These are phyloP conservation scores for Saccharomyces mikatae DNA, from an alignment of 805 yeast species.

Conservation along the genomic window DNA sequence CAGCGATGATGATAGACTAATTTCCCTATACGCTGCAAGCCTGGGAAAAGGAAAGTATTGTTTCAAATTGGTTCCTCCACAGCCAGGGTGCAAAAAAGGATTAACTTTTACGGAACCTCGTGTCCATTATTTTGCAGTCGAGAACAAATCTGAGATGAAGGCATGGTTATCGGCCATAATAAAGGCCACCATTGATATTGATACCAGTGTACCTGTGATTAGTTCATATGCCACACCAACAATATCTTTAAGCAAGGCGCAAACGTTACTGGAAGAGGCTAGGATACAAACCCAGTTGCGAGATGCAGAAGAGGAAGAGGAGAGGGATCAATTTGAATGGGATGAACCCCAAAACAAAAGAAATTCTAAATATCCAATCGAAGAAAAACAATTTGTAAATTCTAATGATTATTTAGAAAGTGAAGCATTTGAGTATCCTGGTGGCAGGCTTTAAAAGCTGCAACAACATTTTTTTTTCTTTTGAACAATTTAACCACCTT, in stretches of 20 bases:
- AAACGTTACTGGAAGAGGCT: slow-evolving; percentile 73
- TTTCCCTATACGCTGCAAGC: slow-evolving; percentile 83
- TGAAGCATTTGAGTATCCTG: slow-evolving; percentile 3
- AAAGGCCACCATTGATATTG: slow-evolving; percentile 93
- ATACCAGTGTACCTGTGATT: slow-evolving; percentile 82
- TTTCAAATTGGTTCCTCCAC: slow-evolving; percentile 90
- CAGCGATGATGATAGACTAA: slow-evolving; percentile 71
- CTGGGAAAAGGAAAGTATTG: slow-evolving; percentile 88
- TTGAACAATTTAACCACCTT: not conserved
- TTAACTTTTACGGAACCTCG: slow-evolving; percentile 93
- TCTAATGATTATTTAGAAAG: slow-evolving; percentile 3
- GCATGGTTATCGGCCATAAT: slow-evolving; percentile 89
- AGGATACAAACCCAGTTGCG: slow-evolving; percentile 59
- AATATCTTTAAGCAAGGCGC: slow-evolving; percentile 77
- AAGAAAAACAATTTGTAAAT: slow-evolving; percentile 4
- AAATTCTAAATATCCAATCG: not conserved
- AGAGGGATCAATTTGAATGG: slow-evolving; percentile 27
- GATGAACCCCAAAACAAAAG: slow-evolving; percentile 21
- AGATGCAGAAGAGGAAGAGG: slow-evolving; percentile 35
- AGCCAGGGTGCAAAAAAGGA: slow-evolving; percentile 93
- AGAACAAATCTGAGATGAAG: slow-evolving; percentile 82
- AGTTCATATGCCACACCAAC: slow-evolving; percentile 95
- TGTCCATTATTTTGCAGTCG: slow-evolving; percentile 93
- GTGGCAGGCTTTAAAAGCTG: not conserved
- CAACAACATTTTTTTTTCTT: not conserved